phyloP scores from a whole-genome alignment of 139 green algal genomes.

The Haematococcus lacustris region DNA sequence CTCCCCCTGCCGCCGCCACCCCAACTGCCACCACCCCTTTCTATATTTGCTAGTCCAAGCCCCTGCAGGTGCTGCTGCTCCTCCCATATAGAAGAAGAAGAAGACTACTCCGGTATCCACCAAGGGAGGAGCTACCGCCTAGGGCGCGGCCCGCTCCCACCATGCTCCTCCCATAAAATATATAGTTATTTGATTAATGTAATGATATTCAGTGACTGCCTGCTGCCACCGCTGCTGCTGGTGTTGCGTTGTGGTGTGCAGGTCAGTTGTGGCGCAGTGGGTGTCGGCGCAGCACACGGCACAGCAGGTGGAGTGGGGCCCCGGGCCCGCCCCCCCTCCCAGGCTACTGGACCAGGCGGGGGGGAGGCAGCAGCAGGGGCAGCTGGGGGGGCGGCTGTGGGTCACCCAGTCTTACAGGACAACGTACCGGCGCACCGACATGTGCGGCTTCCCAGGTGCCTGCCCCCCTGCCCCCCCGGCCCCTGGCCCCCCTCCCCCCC shows the following conservation, averaged over 20 bases:
- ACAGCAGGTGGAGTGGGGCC: not conserved
- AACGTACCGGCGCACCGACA: not conserved
- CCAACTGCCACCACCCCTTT: not conserved
- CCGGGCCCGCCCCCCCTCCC: not conserved
- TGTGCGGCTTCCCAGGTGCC: slow-evolving; percentile 1
- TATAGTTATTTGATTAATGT: too few relatives aligned
- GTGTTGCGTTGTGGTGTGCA: too few relatives aligned
- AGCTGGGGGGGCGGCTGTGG: not conserved
- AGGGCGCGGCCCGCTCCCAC: too few relatives aligned
- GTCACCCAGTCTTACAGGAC: not conserved
- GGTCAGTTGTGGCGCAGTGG: slow-evolving; percentile 8
- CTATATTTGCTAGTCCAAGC: too few relatives aligned
- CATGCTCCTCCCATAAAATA: too few relatives aligned
- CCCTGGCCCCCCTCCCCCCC: not conserved
- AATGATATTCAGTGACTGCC: too few relatives aligned
- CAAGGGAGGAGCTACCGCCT: too few relatives aligned
- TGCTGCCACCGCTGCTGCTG: too few relatives aligned
- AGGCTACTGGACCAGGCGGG: not conserved
- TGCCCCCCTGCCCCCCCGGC: not conserved
- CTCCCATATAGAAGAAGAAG: too few relatives aligned
- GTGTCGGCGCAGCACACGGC: not conserved
- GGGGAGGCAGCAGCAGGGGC: not conserved
- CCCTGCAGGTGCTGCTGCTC: too few relatives aligned
- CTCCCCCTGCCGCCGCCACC: not conserved
- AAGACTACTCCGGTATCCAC: too few relatives aligned